Base-by-base conservation (phyloP, 768 basidiomycete genomes). In the Podaxis rugospora region DNA sequence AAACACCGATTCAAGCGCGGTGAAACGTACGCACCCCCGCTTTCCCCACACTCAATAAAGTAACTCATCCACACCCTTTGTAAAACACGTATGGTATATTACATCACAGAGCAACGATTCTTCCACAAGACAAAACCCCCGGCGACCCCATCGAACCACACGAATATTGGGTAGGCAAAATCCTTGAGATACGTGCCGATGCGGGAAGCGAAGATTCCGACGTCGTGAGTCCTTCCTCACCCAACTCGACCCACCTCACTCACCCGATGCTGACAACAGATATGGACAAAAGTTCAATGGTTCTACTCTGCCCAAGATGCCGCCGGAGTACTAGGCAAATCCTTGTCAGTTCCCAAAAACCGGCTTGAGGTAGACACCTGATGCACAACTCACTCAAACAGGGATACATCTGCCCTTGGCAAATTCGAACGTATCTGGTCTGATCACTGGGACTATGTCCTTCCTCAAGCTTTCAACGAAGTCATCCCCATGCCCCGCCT, bases 261-360 rank as follows among this genome's bases (percentile, higher is more conserved):
- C 2, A 32, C 9, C 32, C 32, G 7, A 9, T 32, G 32, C 32
- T 9, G 36, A 49, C 42, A 39, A 1, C 39, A 87, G 80, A 84
- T 86, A 0, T 86, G 83, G 82, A 76, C 72, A 0, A 68, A 63
- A 9, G 76, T 87, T 0, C 76, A 81, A 51, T 88, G 86, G 86
- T 85, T 72, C 51, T 88, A 83, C 69, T 75, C 79, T 1, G 74
- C 77, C 0, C 52, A 70, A n/a, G 86, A 88, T 37, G 78, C 82
- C 0, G 71, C 72, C 0, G 64, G 63, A 1, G 70, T 77, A 0
- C 66, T 82, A 1, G 42, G 42, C 32, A 79, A 80, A 32, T 78
- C 80, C 1, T 83, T 85, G 83, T 85, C 58, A 59, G 82, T 73
- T 28, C 11, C 1, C 7, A 32, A 32, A 16, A 39, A 3, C 32